Base-by-base conservation (phyloP, 75 land plant genomes). In the Picea sitchensis region DNA sequence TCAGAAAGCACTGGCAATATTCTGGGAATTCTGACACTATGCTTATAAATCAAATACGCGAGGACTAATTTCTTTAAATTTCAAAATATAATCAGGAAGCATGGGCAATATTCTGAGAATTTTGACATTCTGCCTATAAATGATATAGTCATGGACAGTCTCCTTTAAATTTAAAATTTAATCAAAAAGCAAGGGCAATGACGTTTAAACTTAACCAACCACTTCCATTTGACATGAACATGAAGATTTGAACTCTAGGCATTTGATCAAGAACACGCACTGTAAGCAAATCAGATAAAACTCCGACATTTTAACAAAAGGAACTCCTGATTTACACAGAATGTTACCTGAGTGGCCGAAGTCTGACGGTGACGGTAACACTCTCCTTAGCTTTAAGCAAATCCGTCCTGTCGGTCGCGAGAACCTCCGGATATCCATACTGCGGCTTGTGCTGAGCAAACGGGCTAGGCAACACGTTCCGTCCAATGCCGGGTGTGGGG, bases 311-410 rank as follows among this genome's bases (percentile, higher is more conserved):
- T 18, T 38, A 3, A 41, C 2, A 20, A 65, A 41, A 6, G 36
- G 11, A 21, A 41, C 2, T 20, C 20, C 41, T 69, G 41, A 69
- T 4, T 15, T 31, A 2, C 17, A 67, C 3, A 1, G 5, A 47
- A 41, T 8, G 63, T 44, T 61, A 92, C 95, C 90, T 93, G 81
- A 93, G 92, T 20, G 95, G 95, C 17, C 95, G 78, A 62, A 88
- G 85, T 20, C 90, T 76, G n/a, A 88, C 90, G 12, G 90, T 88
- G 38, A 88, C 90, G 32, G 80, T 90, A 38, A 93, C 90, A 61
- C 84, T 93, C 86, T 93, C 95, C 80, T 93, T 92, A 6, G 88
- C 9, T 64, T 84, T 89, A 58, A 32, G 9, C 3, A 67, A 18
- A 8, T 86, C 86, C 36, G 79, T 54, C 23, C 65, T 78, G 3